Conservation (phyloP, 768 basidiomycete species). For the Leccinum ochraceum region DNA sequence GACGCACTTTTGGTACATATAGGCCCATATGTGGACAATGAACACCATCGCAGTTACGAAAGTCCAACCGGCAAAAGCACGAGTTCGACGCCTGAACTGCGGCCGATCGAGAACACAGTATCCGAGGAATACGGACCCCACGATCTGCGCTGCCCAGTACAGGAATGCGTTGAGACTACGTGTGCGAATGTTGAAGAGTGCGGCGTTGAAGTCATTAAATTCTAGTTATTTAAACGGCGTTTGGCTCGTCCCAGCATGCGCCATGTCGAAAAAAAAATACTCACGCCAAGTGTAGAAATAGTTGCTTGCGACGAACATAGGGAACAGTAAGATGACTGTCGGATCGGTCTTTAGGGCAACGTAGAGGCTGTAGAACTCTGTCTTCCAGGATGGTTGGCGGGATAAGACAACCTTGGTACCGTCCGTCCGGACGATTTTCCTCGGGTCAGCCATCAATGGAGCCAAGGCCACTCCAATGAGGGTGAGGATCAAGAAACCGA, state of each 20-base stretch:
- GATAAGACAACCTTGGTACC: conserved; percentile 64
- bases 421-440: conserved; percentile 71
- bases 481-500: conserved; percentile 74
- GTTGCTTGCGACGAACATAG: conserved; percentile 83
- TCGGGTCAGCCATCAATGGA: conserved; percentile 68
- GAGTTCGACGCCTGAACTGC: conserved; percentile 57
- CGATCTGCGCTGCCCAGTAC: conserved; percentile 80
- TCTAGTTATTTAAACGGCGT: conserved; percentile 36
- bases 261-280: conserved; percentile 21
- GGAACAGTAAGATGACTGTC: conserved; percentile 72
- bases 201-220: conserved; percentile 69
- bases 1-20: conserved; percentile 68
- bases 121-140: conserved; percentile 74
- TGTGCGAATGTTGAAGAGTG: conserved; percentile 77
- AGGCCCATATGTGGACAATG: conserved; percentile 73
- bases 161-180: conserved; percentile 78
- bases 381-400: conserved; percentile 76
- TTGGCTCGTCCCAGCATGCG: conserved; percentile 4
- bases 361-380: conserved; percentile 70
- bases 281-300: conserved; percentile 87
- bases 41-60: conserved; percentile 66
- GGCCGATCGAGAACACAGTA: conserved; percentile 59
- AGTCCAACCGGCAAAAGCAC: conserved; percentile 71
- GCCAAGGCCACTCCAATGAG: conserved; percentile 68
- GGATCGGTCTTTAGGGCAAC: conserved; percentile 70